phyloP scores from a whole-genome alignment of 306 rosid species.

The Myrica gale region DNA sequence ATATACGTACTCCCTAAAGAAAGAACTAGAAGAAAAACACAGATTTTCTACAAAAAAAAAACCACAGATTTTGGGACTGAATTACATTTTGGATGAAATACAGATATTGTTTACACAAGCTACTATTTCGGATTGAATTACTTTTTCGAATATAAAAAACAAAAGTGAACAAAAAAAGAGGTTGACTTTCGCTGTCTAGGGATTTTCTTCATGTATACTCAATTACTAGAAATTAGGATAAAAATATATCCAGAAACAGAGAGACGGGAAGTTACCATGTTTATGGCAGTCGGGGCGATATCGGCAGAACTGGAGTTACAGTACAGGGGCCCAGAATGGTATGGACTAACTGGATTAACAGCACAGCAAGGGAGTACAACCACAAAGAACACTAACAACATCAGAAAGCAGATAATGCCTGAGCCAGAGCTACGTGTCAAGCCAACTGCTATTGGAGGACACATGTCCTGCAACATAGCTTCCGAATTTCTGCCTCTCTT shows the following conservation, averaged over 20 bases:
- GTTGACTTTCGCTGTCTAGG: background rate
- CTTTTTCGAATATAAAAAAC: background rate
- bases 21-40: background rate
- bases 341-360: background rate
- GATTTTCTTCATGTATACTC: background rate
- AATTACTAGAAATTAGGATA: background rate
- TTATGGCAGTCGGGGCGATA: background rate
- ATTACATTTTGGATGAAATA: too few species aligned
- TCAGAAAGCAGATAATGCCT: slow-evolving; percentile 16
- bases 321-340: slow-evolving; percentile 13
- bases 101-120: background rate
- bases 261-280: slow-evolving; percentile 23
- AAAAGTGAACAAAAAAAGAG: background rate
- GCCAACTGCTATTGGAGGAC: slow-evolving; percentile 16
- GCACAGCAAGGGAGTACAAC: slow-evolving; percentile 6
- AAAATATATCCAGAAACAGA: background rate
- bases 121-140: background rate
- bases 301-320: slow-evolving; percentile 1
- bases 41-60: background rate
- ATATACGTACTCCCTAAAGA: background rate
- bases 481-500: background rate
- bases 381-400: background rate
- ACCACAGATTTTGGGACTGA: too few species aligned
- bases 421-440: slow-evolving; percentile 25
- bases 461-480: slow-evolving; percentile 42